Evolutionary conservation across 2,329 filamentous ascomycete genomes (phyloP).

Genomic region (Colletotrichum sojae): DNA sequence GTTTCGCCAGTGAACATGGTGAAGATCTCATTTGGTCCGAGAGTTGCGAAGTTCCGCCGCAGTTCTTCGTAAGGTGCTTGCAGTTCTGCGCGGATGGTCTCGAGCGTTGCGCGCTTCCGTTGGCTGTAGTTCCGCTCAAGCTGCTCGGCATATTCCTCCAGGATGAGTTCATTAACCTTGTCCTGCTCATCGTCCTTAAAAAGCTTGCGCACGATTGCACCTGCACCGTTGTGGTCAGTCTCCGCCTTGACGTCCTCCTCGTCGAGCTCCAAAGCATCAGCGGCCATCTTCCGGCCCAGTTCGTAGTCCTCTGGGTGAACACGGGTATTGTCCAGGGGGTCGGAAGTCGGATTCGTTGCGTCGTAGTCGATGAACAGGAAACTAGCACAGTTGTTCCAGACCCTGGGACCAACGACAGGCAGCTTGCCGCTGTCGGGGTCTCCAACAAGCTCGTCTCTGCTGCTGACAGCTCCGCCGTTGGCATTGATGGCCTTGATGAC

Average conservation of each 20-base stretch:
- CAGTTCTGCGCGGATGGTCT: constrained; percentile 95
- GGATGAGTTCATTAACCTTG: constrained; percentile 93
- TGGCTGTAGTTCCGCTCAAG: constrained; percentile 94
- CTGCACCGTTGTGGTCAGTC: constrained; percentile 88
- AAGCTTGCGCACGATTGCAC: constrained; percentile 94
- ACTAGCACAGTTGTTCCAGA: constrained; percentile 97
- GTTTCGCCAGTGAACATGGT: constrained; percentile 98
- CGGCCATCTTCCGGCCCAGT: constrained; percentile 97
- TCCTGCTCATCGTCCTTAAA: constrained; percentile 95
- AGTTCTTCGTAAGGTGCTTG: constrained; percentile 96
- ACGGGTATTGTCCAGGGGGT: constrained; percentile 96
- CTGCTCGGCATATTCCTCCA: constrained; percentile 98
- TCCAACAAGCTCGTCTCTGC: constrained; percentile 89
- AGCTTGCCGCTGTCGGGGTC: constrained; percentile 84
- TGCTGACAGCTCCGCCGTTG: constrained; percentile 88
- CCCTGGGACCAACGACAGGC: constrained; percentile 87
- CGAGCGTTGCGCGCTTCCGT: constrained; percentile 93
- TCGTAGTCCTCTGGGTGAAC: constrained; percentile 99
- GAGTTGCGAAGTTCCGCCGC: constrained; percentile 80
- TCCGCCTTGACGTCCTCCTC: constrained; percentile 98
- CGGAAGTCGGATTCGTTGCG: constrained; percentile 82
- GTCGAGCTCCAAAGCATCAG: constrained; percentile 94
- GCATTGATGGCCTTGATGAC: constrained; percentile 84
- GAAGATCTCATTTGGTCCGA: constrained; percentile 86
- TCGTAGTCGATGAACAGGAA: constrained; percentile 94